Evolutionary conservation across 2,329 filamentous ascomycete genomes (phyloP).

Genomic region (Cryphonectria radicalis): DNA sequence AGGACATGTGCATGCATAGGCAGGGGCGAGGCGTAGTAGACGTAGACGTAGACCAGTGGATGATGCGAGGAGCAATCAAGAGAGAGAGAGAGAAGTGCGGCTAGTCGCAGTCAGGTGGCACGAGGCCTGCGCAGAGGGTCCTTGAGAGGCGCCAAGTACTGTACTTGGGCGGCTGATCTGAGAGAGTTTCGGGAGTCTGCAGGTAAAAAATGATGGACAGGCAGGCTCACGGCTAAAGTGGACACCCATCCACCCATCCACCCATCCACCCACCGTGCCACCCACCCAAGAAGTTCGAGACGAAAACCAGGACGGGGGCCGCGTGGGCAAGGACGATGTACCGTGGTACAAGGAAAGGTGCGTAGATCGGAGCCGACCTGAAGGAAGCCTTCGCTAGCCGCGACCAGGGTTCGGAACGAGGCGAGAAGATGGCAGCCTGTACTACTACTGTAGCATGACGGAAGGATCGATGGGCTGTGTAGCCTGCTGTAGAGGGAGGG

Average conservation of each 20-base stretch:
- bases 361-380: not conserved
- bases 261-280: not conserved
- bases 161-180: not conserved
- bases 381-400: constrained; percentile 7
- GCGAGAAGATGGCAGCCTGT: constrained; percentile 19
- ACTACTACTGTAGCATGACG: constrained; percentile 11
- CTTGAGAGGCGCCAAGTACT: not conserved
- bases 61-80: not conserved
- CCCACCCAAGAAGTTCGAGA: not conserved
- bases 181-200: constrained; percentile 20
- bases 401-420: constrained; percentile 16
- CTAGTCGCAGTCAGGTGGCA: not conserved
- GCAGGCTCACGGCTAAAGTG: not conserved
- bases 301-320: constrained; percentile 2
- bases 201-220: constrained; percentile 6
- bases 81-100: not conserved
- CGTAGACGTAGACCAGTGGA: constrained; percentile 1
- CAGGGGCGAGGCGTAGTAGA: constrained; percentile 12
- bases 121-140: not conserved
- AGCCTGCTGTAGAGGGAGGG: constrained; percentile 10
- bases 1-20: constrained; percentile 20
- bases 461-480: constrained; percentile 12
- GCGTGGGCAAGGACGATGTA: constrained; percentile 8
- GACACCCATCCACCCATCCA: not conserved
- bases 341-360: not conserved